phyloP scores from a whole-genome alignment of 805 yeast genomes.

The Spathaspora boniae region DNA sequence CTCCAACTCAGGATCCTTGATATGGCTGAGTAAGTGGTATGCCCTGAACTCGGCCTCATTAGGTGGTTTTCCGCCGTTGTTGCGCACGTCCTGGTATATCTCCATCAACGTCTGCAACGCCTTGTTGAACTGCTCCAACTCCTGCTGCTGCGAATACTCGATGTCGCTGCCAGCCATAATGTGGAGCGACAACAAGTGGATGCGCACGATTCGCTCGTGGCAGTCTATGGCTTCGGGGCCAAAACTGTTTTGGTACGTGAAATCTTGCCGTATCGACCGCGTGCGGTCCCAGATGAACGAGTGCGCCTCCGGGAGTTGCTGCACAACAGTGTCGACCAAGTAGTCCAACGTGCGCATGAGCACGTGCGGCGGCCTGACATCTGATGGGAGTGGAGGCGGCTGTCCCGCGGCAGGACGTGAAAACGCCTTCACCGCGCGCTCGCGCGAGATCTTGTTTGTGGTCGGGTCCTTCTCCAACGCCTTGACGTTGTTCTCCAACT shows the following conservation, averaged over 20 bases:
- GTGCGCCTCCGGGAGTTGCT: conserved; percentile 76
- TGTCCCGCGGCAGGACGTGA: conserved; percentile 98
- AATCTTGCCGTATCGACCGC: conserved; percentile 93
- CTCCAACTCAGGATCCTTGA: conserved; percentile 82
- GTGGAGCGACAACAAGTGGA: conserved; percentile 79
- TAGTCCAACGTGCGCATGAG: conserved; percentile 66
- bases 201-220: conserved; percentile 85
- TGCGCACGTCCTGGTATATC: conserved; percentile 76
- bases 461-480: conserved; percentile 65
- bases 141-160: conserved; percentile 92
- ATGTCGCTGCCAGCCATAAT: conserved; percentile 69
- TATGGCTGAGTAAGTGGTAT: conserved; percentile 73
- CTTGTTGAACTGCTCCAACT: conserved; percentile 89
- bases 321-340: conserved; percentile 60
- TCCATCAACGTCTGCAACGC: conserved; percentile 85
- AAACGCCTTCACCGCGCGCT: conserved; percentile 81
- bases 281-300: conserved; percentile 97
- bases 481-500: conserved; percentile 82
- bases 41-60: conserved; percentile 94
- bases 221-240: conserved; percentile 95
- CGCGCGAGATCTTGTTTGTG: conserved; percentile 50
- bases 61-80: conserved; percentile 63
- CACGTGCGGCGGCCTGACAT: conserved; percentile 88
- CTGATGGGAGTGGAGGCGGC: conserved; percentile 96
- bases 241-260: conserved; percentile 88